phyloP scores from a whole-genome alignment of 768 basidiomycete species.

The Amanita brunnescens region DNA sequence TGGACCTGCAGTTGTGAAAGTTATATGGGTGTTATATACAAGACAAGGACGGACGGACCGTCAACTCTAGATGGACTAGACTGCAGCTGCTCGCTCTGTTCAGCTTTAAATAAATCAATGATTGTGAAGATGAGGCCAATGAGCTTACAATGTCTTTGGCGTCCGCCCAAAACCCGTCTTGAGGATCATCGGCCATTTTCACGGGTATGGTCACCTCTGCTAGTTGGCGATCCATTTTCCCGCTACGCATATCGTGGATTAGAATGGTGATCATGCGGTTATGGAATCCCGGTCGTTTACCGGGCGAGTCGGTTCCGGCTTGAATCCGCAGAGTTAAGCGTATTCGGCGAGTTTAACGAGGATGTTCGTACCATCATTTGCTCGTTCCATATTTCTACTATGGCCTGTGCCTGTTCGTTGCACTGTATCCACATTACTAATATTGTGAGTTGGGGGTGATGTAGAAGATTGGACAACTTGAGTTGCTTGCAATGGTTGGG shows the following conservation, averaged over 20 bases:
- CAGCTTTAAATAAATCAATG: neutral
- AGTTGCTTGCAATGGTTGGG: neutral
- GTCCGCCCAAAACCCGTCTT: constrained; percentile 64
- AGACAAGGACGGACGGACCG: constrained; percentile 29
- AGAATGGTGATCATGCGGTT: constrained; percentile 55
- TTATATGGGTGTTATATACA: neutral
- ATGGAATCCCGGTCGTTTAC: constrained; percentile 4
- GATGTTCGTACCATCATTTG: neutral
- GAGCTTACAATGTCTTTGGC: constrained; percentile 48
- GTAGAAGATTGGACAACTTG: too few relatives aligned
- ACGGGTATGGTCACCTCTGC: constrained; percentile 62
- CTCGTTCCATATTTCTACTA: neutral
- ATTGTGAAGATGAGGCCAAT: neutral
- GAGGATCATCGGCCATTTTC: constrained; percentile 33
- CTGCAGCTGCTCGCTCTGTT: constrained; percentile 46
- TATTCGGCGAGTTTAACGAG: neutral
- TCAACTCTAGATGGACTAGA: constrained; percentile 57
- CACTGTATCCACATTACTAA: neutral
- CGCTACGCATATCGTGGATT: constrained; percentile 54
- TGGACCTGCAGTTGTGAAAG: constrained; percentile 34
- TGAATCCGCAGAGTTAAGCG: neutral
- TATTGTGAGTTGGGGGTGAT: neutral
- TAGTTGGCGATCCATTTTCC: constrained; percentile 44
- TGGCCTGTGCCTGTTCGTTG: neutral
- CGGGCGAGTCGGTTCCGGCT: neutral